phyloP scores from a whole-genome alignment of 768 basidiomycete species.

The Boletus rubropictus region DNA sequence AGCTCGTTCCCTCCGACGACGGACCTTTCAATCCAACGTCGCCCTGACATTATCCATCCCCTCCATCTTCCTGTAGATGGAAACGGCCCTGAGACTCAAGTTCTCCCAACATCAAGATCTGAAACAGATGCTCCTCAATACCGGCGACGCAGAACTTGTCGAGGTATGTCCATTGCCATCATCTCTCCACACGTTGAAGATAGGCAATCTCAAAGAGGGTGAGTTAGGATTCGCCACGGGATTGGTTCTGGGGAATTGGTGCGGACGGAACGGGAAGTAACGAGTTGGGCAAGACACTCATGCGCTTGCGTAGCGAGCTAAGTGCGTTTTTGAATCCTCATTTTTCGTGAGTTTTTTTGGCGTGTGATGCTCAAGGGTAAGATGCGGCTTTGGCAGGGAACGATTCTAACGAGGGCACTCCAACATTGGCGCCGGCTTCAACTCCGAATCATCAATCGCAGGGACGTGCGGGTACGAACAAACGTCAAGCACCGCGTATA shows the following conservation, averaged over 20 bases:
- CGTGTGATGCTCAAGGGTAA: slow-evolving; percentile 1
- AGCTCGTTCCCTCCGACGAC: not conserved
- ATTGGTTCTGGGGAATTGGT: slow-evolving; percentile 74
- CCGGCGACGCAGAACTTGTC: slow-evolving; percentile 58
- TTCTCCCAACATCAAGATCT: slow-evolving; percentile 64
- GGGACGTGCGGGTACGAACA: not conserved
- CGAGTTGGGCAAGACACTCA: slow-evolving; percentile 66
- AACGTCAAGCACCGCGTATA: slow-evolving; percentile 9
- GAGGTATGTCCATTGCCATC: slow-evolving; percentile 42
- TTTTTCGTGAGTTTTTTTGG: not conserved
- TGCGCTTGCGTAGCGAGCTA: slow-evolving; percentile 53
- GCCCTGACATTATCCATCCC: not conserved
- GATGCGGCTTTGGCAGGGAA: slow-evolving; percentile 6
- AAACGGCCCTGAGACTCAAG: slow-evolving; percentile 55
- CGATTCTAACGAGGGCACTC: not conserved
- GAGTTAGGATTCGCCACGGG: slow-evolving; percentile 60
- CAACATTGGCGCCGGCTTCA: not conserved
- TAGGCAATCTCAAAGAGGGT: not conserved
- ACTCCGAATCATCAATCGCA: slow-evolving; percentile 3
- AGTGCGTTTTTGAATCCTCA: slow-evolving; percentile 27
- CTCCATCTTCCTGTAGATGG: slow-evolving; percentile 44
- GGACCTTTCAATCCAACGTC: not conserved
- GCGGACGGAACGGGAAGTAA: slow-evolving; percentile 61
- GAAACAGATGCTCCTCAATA: slow-evolving; percentile 54
- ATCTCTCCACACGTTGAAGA: too few species aligned